Percentiles rank a stretch among this genome's conserved stretches.
Conservation (phyloP, 768 basidiomycete species). For the Phanerodontia chrysosporium region DNA sequence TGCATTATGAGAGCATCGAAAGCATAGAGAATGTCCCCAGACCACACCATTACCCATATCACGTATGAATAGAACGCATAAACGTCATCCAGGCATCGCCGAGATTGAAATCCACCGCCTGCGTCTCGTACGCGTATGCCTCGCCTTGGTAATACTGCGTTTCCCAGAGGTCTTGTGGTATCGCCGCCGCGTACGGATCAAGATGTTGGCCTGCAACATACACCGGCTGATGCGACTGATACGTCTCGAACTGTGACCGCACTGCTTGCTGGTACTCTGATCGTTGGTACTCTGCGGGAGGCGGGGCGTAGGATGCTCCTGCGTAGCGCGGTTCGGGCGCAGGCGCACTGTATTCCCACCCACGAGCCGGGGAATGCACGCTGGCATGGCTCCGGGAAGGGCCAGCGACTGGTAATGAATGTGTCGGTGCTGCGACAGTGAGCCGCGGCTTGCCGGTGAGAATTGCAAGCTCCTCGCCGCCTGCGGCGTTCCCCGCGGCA, state of each 20-base stretch:
- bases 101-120: slow-evolving; percentile 12
- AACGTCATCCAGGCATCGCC: slow-evolving; percentile 19
- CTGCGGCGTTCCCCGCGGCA: slow-evolving; percentile 7
- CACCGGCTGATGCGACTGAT: no score
- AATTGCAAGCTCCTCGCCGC: slow-evolving; percentile 27
- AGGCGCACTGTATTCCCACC: not conserved
- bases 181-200: not conserved
- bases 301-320: no score
- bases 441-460: slow-evolving; percentile 32
- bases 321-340: not conserved
- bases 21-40: no score
- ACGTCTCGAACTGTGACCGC: no score
- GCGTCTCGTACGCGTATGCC: slow-evolving; percentile 6
- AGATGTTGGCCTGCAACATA: not conserved
- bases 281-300: no score
- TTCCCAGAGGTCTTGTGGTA: not conserved
- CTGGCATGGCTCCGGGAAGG: no score
- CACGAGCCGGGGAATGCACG: no score
- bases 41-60: no score
- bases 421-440: not conserved
- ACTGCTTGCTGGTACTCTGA: no score
- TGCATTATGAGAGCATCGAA: no score
- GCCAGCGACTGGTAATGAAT: no score
- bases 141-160: slow-evolving; percentile 7
- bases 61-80: not conserved